A percentile compares a stretch with the other conserved stretches of the same genome.
Conservation (phyloP, 2,329 filamentous ascomycete genomes). For the Calonectria leucothoes region DNA sequence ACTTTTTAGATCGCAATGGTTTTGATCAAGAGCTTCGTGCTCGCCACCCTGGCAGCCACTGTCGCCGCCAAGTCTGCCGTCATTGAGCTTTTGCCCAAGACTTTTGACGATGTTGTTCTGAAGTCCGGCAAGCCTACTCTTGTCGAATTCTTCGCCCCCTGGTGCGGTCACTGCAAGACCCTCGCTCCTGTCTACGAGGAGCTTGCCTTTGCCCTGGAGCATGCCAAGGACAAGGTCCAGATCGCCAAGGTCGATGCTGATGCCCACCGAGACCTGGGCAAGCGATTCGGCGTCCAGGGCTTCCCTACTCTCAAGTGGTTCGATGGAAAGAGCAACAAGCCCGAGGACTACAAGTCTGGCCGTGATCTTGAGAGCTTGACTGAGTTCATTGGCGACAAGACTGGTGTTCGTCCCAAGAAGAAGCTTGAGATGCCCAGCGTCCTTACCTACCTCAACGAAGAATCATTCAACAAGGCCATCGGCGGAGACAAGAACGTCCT, state of each 20-base stretch:
- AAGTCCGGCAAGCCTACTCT: slow-evolving; percentile 95
- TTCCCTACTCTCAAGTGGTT: slow-evolving; percentile 99
- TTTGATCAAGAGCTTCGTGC: slow-evolving; percentile 69
- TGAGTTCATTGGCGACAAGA: slow-evolving; percentile 87
- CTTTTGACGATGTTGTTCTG: slow-evolving; percentile 92
- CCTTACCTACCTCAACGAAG: slow-evolving; percentile 84
- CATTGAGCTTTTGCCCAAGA: slow-evolving; percentile 86
- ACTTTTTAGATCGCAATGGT: slow-evolving; percentile 57
- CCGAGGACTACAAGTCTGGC: slow-evolving; percentile 86
- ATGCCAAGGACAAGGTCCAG: slow-evolving; percentile 77
- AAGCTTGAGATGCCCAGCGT: slow-evolving; percentile 78
- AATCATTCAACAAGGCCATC: slow-evolving; percentile 80
- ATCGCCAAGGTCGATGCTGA: slow-evolving; percentile 98
- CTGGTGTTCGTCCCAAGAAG: slow-evolving; percentile 82
- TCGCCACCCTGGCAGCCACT: slow-evolving; percentile 65
- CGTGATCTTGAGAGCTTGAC: slow-evolving; percentile 88
- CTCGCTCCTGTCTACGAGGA: slow-evolving; percentile 96
- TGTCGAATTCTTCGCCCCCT: slow-evolving; percentile 98
- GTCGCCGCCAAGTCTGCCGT: slow-evolving; percentile 83
- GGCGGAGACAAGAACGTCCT: slow-evolving; percentile 90
- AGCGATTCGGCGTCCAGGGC: slow-evolving; percentile 88
- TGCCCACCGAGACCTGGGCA: slow-evolving; percentile 84
- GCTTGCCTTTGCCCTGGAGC: slow-evolving; percentile 79
- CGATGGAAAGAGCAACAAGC: slow-evolving; percentile 90
- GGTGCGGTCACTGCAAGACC: slow-evolving; percentile 99